Evolutionary conservation across 176 grass and related monocot species (phyloP), one percentile per base, ranked within the genome.

Genomic region (Carex parvula): DNA sequence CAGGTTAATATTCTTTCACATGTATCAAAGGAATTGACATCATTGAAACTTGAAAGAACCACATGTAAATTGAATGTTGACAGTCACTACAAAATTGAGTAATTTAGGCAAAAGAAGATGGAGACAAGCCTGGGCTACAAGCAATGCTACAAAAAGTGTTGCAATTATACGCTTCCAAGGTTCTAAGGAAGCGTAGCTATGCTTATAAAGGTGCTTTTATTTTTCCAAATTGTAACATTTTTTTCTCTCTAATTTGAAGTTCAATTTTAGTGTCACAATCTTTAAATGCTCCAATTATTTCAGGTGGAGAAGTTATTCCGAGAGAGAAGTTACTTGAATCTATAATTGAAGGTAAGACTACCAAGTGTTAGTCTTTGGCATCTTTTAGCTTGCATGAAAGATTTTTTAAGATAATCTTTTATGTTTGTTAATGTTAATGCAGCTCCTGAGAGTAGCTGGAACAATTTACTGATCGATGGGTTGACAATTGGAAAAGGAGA

Each of bases 61-160:
- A 81, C 11, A 76, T 76, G 26, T 55, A 54, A 29, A 55, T 30
- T 30, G 72, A 22, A 55, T 32, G 21, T 54, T 76, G 3, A 30
- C 12, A 30, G 75, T 64, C 22, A 64, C 21, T 59, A 71, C 46
- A 29, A 32, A 64, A 85, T 71, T 88, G 71, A 59, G 80, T 54
- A 83, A 52, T 81, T 80, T 84, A 95, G 96, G 93, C 85, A 71
- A 93, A 93, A 91, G 87, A 90, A 82, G 96, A 92, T 75, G 89
- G 84, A 74, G 96, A 99, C 84, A 99, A 99, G 20, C 93, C 96
- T 72, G 93, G 96, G 46, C 88, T 95, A 60, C 78, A 89, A 79
- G 93, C 88, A 75, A 95, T 98, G 96, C 73, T 99, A 69, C 96
- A 92, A 88, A 95, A 90, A 76, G 89, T 95, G 24, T 79, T 99